phyloP scores from a whole-genome alignment of 2,329 filamentous ascomycete species.

The Calonectria ilicicola region DNA sequence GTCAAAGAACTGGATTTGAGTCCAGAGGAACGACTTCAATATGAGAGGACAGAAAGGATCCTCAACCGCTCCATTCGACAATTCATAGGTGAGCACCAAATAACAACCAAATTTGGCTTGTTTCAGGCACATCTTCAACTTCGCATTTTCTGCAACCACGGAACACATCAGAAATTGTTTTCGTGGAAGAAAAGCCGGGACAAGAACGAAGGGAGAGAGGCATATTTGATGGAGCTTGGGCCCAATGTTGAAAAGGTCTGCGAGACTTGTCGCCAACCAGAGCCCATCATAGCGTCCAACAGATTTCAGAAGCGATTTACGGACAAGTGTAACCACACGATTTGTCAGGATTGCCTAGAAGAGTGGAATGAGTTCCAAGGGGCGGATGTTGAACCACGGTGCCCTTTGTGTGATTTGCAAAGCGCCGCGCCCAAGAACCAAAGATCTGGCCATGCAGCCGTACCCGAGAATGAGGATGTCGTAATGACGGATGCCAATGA shows the following conservation, averaged over 20 bases:
- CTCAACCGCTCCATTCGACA: conserved; percentile 54
- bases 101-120: conserved; percentile 53
- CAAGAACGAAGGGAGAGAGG: conserved; percentile 46
- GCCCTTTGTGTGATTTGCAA: neutral
- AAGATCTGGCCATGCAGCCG: neutral
- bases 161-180: conserved; percentile 59
- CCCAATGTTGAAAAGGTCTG: conserved; percentile 42
- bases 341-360: conserved; percentile 47
- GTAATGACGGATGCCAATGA: neutral
- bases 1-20: conserved; percentile 12
- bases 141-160: conserved; percentile 62
- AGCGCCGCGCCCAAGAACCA: neutral
- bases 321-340: conserved; percentile 44
- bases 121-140: conserved; percentile 61
- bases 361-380: conserved; percentile 29
- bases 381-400: neutral
- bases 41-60: conserved; percentile 49
- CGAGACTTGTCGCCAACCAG: conserved; percentile 47
- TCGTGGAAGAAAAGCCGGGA: conserved; percentile 52
- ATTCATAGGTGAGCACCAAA: conserved; percentile 48
- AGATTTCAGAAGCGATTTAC: conserved; percentile 31
- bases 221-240: conserved; percentile 35
- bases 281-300: conserved; percentile 44
- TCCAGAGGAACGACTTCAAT: conserved; percentile 45
- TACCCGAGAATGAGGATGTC: neutral